A percentile compares a stretch with the other conserved stretches of the same genome.
phyloP scores from a whole-genome alignment of 768 basidiomycete species.

The Suillus decipiens region DNA sequence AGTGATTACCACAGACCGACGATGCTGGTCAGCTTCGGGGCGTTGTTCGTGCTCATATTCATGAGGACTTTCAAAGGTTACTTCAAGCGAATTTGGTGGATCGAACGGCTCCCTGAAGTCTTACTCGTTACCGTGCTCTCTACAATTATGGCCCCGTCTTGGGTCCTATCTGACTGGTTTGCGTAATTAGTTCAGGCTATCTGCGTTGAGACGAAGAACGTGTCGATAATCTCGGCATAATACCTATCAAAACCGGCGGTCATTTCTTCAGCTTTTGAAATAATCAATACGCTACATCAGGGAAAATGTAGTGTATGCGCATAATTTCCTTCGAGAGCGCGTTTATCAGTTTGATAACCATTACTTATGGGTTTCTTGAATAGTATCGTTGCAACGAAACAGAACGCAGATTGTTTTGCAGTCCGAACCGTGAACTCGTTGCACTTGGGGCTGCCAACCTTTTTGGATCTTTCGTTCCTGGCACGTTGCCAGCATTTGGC shows the following conservation, averaged over 20 bases:
- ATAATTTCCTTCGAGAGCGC: neutral
- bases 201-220: slow-evolving; percentile 78
- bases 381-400: slow-evolving; percentile 93
- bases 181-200: slow-evolving; percentile 64
- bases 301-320: slow-evolving; percentile 69
- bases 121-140: slow-evolving; percentile 82
- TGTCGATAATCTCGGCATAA: slow-evolving; percentile 80
- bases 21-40: slow-evolving; percentile 70
- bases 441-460: slow-evolving; percentile 86
- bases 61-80: slow-evolving; percentile 57
- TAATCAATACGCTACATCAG: slow-evolving; percentile 63
- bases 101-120: slow-evolving; percentile 88
- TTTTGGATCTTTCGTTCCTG: slow-evolving; percentile 77
- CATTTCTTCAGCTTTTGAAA: slow-evolving; percentile 71
- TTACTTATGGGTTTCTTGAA: slow-evolving; percentile 94
- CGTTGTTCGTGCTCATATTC: slow-evolving; percentile 64
- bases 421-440: slow-evolving; percentile 93
- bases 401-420: slow-evolving; percentile 82
- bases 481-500: slow-evolving; percentile 90
- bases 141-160: slow-evolving; percentile 57
- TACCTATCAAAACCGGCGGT: slow-evolving; percentile 60
- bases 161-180: slow-evolving; percentile 4
- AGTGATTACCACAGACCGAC: slow-evolving; percentile 65
- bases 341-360: slow-evolving; percentile 60
- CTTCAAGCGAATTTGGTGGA: slow-evolving; percentile 64